phyloP scores from a whole-genome alignment of 1,139 yeast species.

The Pneumocystis sp. region DNA sequence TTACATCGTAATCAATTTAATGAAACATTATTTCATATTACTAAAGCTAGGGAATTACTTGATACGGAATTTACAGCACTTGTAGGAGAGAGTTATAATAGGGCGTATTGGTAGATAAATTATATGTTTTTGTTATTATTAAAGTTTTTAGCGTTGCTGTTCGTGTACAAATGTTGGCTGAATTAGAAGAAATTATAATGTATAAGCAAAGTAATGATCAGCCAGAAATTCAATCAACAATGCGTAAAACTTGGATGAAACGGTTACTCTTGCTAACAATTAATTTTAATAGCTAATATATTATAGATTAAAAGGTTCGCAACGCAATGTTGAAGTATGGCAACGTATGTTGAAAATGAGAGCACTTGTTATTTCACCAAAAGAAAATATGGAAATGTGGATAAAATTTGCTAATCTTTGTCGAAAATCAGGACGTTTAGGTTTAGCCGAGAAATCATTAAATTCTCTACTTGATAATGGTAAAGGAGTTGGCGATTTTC shows the following conservation, averaged over 20 bases:
- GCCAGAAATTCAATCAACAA: conserved; percentile 55
- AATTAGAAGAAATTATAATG: conserved; percentile 81
- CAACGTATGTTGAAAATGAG: conserved; percentile 88
- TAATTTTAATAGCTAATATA: not conserved
- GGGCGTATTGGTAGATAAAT: conserved; percentile 45
- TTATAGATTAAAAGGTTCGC: conserved; percentile 58
- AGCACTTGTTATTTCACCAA: conserved; percentile 84
- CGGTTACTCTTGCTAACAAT: conserved; percentile 24
- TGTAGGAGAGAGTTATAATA: conserved; percentile 86
- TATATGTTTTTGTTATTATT: not conserved
- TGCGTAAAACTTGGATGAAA: conserved; percentile 89
- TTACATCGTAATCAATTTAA: conserved; percentile 76
- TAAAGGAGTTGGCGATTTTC: conserved; percentile 24
- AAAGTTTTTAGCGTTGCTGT: conserved; percentile 57
- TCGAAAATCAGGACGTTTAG: conserved; percentile 81
- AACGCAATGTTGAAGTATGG: conserved; percentile 95
- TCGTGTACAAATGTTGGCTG: conserved; percentile 92
- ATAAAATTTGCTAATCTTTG: conserved; percentile 93
- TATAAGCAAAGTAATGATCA: conserved; percentile 75
- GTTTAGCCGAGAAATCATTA: conserved; percentile 82
- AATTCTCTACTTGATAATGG: conserved; percentile 45
- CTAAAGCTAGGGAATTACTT: conserved; percentile 70
- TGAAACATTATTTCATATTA: conserved; percentile 65
- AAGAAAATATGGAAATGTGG: conserved; percentile 97
- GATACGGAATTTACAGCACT: conserved; percentile 90